phyloP scores from a whole-genome alignment of 768 basidiomycete genomes.

The Coprinopsis strossmayeri region DNA sequence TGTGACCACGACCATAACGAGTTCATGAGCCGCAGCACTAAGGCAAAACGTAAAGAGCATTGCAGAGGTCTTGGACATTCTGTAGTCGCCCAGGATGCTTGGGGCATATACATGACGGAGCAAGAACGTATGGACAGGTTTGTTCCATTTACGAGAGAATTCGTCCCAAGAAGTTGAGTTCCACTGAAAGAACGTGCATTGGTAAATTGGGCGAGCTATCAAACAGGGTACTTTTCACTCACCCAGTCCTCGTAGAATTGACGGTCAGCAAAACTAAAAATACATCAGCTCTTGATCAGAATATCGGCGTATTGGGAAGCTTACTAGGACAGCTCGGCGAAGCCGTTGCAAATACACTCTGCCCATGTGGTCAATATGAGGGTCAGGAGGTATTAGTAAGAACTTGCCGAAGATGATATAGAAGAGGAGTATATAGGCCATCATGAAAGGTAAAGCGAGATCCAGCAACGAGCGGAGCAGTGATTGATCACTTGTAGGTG shows the following conservation, averaged over 20 bases:
- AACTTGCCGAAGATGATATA: slow-evolving; percentile 75
- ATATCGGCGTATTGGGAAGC: slow-evolving; percentile 16
- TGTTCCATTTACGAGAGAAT: slow-evolving; percentile 98
- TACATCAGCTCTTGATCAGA: neutral
- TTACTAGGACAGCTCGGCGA: slow-evolving; percentile 88
- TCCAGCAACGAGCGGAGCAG: slow-evolving; percentile 76
- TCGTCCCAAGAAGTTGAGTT: slow-evolving; percentile 97
- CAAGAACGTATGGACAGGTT: slow-evolving; percentile 90
- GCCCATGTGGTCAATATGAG: neutral
- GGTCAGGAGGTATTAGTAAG: neutral
- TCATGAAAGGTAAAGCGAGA: slow-evolving; percentile 89
- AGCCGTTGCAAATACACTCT: slow-evolving; percentile 97
- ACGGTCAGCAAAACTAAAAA: slow-evolving; percentile 91
- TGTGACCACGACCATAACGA: slow-evolving; percentile 95
- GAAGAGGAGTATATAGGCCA: slow-evolving; percentile 82
- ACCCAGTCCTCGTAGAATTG: slow-evolving; percentile 98
- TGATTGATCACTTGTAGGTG: slow-evolving; percentile 60
- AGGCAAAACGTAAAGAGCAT: slow-evolving; percentile 91
- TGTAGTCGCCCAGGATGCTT: slow-evolving; percentile 62
- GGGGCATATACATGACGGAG: slow-evolving; percentile 94
- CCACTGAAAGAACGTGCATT: slow-evolving; percentile 50
- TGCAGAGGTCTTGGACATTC: slow-evolving; percentile 70
- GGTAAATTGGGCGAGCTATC: slow-evolving; percentile 3
- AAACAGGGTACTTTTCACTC: slow-evolving; percentile 12
- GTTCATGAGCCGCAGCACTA: slow-evolving; percentile 85